phyloP scores from a whole-genome alignment of 148 eudicot genomes.

The Arbutus unedo region DNA sequence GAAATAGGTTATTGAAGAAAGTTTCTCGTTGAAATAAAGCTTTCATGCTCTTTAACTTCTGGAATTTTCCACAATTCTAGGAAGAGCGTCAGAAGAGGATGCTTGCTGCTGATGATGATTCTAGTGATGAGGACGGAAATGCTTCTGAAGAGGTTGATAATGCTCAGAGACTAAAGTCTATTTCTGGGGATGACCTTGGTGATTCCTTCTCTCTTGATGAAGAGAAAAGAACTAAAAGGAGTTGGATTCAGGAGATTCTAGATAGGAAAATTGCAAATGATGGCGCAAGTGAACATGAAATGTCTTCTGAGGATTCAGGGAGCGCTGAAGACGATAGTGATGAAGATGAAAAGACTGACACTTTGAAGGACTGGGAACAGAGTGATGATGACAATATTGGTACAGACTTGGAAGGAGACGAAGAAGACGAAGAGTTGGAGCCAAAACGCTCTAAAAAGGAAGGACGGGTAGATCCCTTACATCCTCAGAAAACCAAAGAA shows the following conservation, averaged over 20 bases:
- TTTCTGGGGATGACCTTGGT: constrained; percentile 99
- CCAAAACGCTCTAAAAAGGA: constrained; percentile 30
- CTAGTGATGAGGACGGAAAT: constrained; percentile 61
- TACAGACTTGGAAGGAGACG: constrained; percentile 33
- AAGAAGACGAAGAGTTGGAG: constrained; percentile 23
- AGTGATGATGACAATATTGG: constrained; percentile 74
- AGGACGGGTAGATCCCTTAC: constrained; percentile 19
- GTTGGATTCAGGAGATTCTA: constrained; percentile 66
- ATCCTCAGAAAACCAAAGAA: constrained; percentile 26
- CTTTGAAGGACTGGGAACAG: constrained; percentile 93
- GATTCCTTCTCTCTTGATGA: constrained; percentile 77
- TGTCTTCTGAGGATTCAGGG: constrained; percentile 45
- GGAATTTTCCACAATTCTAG: constrained; percentile 34
- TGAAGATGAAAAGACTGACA: constrained; percentile 33
- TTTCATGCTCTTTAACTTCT: constrained; percentile 3
- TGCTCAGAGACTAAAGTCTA: constrained; percentile 39
- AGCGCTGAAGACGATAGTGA: constrained; percentile 38
- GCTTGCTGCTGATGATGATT: constrained; percentile 70
- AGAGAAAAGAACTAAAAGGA: constrained; percentile 40
- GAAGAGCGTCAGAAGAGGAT: constrained; percentile 83
- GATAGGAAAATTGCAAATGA: constrained; percentile 38
- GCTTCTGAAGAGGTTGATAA: constrained; percentile 38
- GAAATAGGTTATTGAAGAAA: not conserved
- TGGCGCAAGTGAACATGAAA: constrained; percentile 38
- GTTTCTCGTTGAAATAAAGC: not conserved